A percentile compares a stretch with the other conserved stretches of the same genome.
Evolutionary conservation across 1,139 yeast species (phyloP).

Genomic region (Hemisphaericaspora subhashii): DNA sequence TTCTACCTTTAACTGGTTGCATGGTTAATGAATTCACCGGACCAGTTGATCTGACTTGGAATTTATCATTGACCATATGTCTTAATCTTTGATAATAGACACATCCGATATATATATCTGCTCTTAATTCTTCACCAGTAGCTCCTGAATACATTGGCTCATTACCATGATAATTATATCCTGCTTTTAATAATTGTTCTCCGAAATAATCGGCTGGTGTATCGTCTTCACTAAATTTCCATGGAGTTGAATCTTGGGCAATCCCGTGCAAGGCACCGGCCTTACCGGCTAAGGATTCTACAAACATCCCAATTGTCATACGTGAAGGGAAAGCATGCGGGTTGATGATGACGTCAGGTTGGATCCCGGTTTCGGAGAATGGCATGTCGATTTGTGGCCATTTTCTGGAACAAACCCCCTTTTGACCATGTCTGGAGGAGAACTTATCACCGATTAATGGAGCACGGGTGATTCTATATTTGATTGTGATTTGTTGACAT

Average conservation of each 20-base stretch:
- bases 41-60: constrained; percentile 98
- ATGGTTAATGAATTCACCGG: constrained; percentile 95
- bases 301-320: constrained; percentile 99
- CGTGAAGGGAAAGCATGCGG: constrained; percentile 99
- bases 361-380: constrained; percentile 91
- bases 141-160: constrained; percentile 99
- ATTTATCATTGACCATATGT: constrained; percentile 99
- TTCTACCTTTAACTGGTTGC: constrained; percentile 99
- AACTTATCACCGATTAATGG: constrained; percentile 98
- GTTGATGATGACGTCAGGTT: constrained; percentile 94
- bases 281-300: constrained; percentile 95
- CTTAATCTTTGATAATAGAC: constrained; percentile 97
- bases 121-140: constrained; percentile 96
- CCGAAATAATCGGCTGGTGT: constrained; percentile 98
- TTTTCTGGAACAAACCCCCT: constrained; percentile 98
- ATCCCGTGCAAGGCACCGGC: constrained; percentile 98
- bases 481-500: constrained; percentile 82
- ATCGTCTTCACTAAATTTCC: constrained; percentile 87
- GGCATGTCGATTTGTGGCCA: constrained; percentile 99
- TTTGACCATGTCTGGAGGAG: constrained; percentile 98
- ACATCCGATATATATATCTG: constrained; percentile 93
- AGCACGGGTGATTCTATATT: constrained; percentile 86
- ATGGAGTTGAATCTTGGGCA: constrained; percentile 97
- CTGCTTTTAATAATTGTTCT: constrained; percentile 82
- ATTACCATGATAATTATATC: constrained; percentile 96